These are phyloP conservation scores for Apiospora rasikravindrae DNA, from an alignment of 2,329 filamentous ascomycete genomes.

Conservation along the genomic window DNA sequence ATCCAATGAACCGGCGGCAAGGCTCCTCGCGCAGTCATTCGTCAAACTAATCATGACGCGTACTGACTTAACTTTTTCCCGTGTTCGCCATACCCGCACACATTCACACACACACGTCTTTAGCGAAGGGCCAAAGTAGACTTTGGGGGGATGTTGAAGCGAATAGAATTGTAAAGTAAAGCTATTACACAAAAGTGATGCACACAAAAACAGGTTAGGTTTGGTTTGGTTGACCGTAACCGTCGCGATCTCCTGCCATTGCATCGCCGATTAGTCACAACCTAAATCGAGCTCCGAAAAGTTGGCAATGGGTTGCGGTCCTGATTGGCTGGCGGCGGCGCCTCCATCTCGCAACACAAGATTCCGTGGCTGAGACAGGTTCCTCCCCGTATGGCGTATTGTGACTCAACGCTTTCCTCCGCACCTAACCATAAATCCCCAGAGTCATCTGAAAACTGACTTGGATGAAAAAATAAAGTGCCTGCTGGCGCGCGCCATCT, in stretches of 20 bases:
- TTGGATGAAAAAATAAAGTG: background rate
- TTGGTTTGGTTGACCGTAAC: background rate
- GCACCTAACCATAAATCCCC: conserved; percentile 2
- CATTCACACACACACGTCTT: background rate
- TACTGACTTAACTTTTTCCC: background rate
- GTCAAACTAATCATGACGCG: background rate
- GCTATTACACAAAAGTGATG: conserved; percentile 3
- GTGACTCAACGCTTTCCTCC: background rate
- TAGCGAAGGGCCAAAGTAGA: too few relatives aligned
- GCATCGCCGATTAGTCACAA: conserved; percentile 1
- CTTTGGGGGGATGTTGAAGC: background rate
- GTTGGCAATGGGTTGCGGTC: background rate
- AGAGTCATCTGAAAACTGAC: background rate
- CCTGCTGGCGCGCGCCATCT: conserved; percentile 2
- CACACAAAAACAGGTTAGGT: background rate
- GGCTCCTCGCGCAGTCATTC: background rate
- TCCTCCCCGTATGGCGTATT: background rate
- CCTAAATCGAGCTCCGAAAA: background rate
- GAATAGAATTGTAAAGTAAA: conserved; percentile 7
- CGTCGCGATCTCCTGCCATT: conserved; percentile 2
- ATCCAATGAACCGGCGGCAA: background rate
- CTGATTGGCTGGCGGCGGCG: conserved; percentile 6
- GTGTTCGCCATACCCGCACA: background rate
- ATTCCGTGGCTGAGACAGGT: conserved; percentile 16
- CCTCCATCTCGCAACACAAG: background rate